Conservation (phyloP, 495 filamentous ascomycete genomes). For the Trichoderma erinaceum region DNA sequence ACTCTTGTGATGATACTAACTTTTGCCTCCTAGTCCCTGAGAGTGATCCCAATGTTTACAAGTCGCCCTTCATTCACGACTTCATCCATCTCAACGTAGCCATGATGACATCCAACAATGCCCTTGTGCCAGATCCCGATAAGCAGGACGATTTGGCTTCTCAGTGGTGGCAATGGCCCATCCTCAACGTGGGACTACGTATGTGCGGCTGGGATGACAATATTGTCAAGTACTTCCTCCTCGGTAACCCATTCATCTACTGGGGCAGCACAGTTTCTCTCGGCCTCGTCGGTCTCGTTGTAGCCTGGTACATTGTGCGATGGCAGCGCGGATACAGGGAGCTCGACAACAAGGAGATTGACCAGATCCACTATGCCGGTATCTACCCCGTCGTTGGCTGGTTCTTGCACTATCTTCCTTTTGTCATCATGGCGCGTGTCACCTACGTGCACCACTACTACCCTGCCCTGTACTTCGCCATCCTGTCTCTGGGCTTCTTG, state of each 20-base stretch:
- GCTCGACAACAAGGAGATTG: slow-evolving; percentile 69
- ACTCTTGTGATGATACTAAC: not conserved
- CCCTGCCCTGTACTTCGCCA: slow-evolving; percentile 96
- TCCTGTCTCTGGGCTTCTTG: slow-evolving; percentile 81
- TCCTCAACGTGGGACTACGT: slow-evolving; percentile 86
- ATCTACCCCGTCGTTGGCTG: slow-evolving; percentile 89
- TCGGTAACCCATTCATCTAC: slow-evolving; percentile 94
- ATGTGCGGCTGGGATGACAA: slow-evolving; percentile 99
- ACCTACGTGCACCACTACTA: slow-evolving; percentile 99
- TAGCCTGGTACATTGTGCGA: slow-evolving; percentile 81
- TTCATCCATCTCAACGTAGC: slow-evolving; percentile 97
- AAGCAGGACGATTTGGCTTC: slow-evolving; percentile 98
- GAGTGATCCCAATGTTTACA: slow-evolving; percentile 87
- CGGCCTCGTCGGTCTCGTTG: slow-evolving; percentile 60
- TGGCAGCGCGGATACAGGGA: slow-evolving; percentile 95
- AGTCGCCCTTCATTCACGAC: slow-evolving; percentile 91
- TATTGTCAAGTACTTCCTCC: slow-evolving; percentile 95
- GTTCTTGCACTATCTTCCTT: slow-evolving; percentile 93
- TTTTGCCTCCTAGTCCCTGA: slow-evolving; percentile 63
- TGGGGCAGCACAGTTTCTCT: slow-evolving; percentile 84
- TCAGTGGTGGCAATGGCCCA: slow-evolving; percentile 97
- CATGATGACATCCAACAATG: slow-evolving; percentile 99
- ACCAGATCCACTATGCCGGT: slow-evolving; percentile 90
- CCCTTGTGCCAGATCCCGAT: slow-evolving; percentile 93
- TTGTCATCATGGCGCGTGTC: slow-evolving; percentile 94